A percentile compares a stretch with the other conserved stretches of the same genome.
phyloP scores from a whole-genome alignment of 2,329 filamentous ascomycete genomes.

The Davidsoniella australis region DNA sequence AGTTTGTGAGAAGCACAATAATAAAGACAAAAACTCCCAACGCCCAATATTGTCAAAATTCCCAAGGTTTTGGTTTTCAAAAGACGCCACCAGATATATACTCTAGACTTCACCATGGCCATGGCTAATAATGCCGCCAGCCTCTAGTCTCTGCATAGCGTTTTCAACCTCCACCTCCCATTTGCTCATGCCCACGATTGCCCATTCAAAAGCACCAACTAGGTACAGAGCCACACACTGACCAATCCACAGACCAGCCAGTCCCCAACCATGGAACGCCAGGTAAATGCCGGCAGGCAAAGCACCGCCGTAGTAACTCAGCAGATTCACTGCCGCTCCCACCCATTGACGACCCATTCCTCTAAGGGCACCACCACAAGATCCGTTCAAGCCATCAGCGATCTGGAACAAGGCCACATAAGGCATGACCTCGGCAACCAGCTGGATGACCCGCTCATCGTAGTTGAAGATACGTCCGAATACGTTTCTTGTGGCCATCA shows the following conservation, averaged over 20 bases:
- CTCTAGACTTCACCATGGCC: background rate
- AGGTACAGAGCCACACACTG: slow-evolving; percentile 69
- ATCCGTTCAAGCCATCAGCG: slow-evolving; percentile 71
- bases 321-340: slow-evolving; percentile 62
- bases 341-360: slow-evolving; percentile 81
- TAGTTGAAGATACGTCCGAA: slow-evolving; percentile 73
- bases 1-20: too few species aligned
- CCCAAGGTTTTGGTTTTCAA: background rate
- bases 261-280: slow-evolving; percentile 72
- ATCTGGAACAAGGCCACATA: slow-evolving; percentile 84
- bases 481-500: slow-evolving; percentile 54
- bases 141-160: slow-evolving; percentile 54
- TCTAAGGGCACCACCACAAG: slow-evolving; percentile 61
- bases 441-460: slow-evolving; percentile 49
- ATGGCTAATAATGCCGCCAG: slow-evolving; percentile 1
- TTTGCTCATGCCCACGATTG: slow-evolving; percentile 57
- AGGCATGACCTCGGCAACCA: slow-evolving; percentile 66
- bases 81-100: background rate
- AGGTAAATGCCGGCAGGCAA: slow-evolving; percentile 69
- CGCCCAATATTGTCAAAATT: too few species aligned
- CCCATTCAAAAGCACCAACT: slow-evolving; percentile 64
- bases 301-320: slow-evolving; percentile 72
- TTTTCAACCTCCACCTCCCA: slow-evolving; percentile 59
- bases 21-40: too few species aligned
- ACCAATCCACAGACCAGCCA: slow-evolving; percentile 66